Base-by-base conservation (phyloP, 441 rosid species). In the Euphorbia schlechtendalii region DNA sequence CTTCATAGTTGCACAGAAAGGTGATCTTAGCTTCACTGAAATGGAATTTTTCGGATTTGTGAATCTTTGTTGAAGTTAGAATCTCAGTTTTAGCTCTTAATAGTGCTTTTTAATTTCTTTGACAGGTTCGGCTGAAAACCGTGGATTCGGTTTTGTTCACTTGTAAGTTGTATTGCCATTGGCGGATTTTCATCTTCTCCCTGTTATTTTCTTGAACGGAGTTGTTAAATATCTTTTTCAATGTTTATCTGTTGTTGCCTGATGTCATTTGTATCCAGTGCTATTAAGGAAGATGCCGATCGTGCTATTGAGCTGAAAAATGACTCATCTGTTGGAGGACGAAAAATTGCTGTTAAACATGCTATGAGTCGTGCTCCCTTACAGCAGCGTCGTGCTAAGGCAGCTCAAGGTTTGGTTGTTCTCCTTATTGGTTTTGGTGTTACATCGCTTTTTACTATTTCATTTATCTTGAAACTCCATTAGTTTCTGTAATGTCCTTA, bases 81-180 rank as follows among this genome's bases (percentile, higher is more conserved):
- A 9, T 22, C 0, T 21, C 15, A 15, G 51, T 52, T 52, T 34
- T 38, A 21, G 30, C 15, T 18, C 4, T 8, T 2, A 56, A 48
- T 1, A 15, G 30, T 32, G 8, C 5, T 12, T 65, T 64, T 24
- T 20, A 0, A 12, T 18, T 59, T 56, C 66, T 20, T 65, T 62
- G 8, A 59, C 85, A 90, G 96, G 99, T 18, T 81, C 99, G n/a
- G 74, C 80, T 25, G 95, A 88, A 71, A 91, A 93, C 80, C 92
- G 95, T 0, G 97, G 97, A 46, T 77, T 88, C 59, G 93, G 83
- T 15, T 90, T 81, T 70, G 96, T 93, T 73, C 90, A 80, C 64
- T 93, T 88, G 97, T 93, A 80, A 86, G 99, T 83, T 61, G 43
- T 17, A 32, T 38, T 45, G 48, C n/a, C n/a, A n/a, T n/a, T n/a